Evolutionary conservation across 257 asterid genomes (phyloP).

Genomic region (Przewalskia tangutica): DNA sequence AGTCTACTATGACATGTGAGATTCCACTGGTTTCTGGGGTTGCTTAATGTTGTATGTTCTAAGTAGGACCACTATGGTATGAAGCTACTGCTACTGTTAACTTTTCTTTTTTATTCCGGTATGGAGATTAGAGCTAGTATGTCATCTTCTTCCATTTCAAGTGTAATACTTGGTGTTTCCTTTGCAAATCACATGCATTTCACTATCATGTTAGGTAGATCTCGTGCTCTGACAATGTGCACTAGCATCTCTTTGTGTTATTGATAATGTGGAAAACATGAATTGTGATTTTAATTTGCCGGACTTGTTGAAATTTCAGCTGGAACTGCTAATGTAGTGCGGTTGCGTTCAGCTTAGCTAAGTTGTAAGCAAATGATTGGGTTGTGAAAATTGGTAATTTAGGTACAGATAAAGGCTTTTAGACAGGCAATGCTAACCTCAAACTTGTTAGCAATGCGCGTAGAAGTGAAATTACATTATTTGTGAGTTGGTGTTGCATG

Average conservation of each 20-base stretch:
- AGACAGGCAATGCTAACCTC: background rate
- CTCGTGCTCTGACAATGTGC: background rate
- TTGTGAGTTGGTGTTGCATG: background rate
- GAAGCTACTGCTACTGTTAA: background rate
- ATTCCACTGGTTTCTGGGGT: background rate
- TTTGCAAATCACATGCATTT: background rate
- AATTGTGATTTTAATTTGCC: background rate
- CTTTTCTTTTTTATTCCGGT: background rate
- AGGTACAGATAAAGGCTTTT: background rate
- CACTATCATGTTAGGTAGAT: background rate
- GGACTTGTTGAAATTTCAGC: background rate
- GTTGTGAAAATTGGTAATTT: background rate
- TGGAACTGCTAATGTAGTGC: background rate
- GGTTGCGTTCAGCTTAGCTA: background rate
- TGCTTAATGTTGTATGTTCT: slow-evolving; percentile 4
- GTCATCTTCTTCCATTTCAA: slow-evolving; percentile 1
- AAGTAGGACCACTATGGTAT: background rate
- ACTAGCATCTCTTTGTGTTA: background rate
- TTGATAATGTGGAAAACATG: background rate
- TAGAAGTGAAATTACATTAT: background rate
- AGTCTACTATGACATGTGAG: background rate
- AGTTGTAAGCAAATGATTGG: background rate
- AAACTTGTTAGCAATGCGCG: background rate
- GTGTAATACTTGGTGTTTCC: background rate
- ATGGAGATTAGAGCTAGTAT: slow-evolving; percentile 1